These are phyloP conservation scores for Pyrenochaeta sp. DNA, from an alignment of 2,329 filamentous ascomycete genomes.

Conservation along the genomic window DNA sequence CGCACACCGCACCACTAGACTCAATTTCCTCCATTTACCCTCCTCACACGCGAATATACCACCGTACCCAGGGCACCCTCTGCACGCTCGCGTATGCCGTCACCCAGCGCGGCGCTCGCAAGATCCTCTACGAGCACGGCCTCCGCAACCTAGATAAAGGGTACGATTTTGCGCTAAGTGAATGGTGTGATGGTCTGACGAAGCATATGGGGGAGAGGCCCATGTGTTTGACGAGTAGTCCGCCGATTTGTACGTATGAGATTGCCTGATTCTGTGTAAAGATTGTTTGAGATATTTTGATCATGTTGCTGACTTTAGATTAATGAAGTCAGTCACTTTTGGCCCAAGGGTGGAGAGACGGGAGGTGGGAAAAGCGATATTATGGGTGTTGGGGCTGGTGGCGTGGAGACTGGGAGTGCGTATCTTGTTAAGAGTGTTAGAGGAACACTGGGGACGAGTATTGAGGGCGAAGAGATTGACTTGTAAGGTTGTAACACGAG, in stretches of 20 bases:
- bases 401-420: slow-evolving; percentile 21
- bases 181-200: slow-evolving; percentile 30
- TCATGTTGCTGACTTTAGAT: background rate
- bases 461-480: background rate
- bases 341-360: slow-evolving; percentile 8
- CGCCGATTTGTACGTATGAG: slow-evolving; percentile 13
- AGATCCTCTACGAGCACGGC: slow-evolving; percentile 38
- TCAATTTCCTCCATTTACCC: slow-evolving; percentile 24
- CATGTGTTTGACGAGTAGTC: slow-evolving; percentile 37
- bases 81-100: slow-evolving; percentile 39
- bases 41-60: slow-evolving; percentile 29
- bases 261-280: background rate
- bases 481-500: background rate
- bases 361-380: slow-evolving; percentile 31
- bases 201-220: slow-evolving; percentile 33
- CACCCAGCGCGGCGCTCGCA: slow-evolving; percentile 35
- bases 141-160: slow-evolving; percentile 35
- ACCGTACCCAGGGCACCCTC: slow-evolving; percentile 27
- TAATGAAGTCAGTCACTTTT: slow-evolving; percentile 30
- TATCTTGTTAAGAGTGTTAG: slow-evolving; percentile 36
- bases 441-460: background rate
- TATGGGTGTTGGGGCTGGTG: slow-evolving; percentile 26
- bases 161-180: slow-evolving; percentile 33
- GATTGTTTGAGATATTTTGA: background rate
- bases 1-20: slow-evolving; percentile 7